Conservation (phyloP, 805 yeast species). For the Yamadazyma akitaensis region DNA sequence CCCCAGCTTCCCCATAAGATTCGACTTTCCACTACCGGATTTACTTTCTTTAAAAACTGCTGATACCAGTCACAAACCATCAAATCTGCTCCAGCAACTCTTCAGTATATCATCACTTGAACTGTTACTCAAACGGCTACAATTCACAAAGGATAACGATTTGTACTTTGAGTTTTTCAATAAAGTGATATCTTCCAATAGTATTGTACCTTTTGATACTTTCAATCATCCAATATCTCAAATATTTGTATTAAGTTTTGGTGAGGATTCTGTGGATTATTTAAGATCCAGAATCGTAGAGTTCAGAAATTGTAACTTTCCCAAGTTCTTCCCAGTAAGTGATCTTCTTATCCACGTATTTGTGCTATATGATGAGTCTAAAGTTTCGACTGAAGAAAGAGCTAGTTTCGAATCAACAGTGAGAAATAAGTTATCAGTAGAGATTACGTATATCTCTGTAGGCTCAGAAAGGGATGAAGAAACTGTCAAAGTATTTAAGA, state of each 20-base stretch:
- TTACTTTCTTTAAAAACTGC: constrained; percentile 29
- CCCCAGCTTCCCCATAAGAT: constrained; percentile 57
- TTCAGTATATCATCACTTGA: constrained; percentile 40
- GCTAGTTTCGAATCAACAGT: constrained; percentile 25
- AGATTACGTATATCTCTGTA: constrained; percentile 23
- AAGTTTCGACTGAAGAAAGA: constrained; percentile 35
- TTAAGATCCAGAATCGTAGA: constrained; percentile 56
- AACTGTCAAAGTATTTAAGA: constrained; percentile 9
- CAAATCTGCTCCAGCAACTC: constrained; percentile 22
- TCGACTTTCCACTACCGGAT: constrained; percentile 43
- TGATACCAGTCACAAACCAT: constrained; percentile 7
- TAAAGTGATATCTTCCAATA: constrained; percentile 55
- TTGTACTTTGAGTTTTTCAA: constrained; percentile 58
- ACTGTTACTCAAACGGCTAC: constrained; percentile 20
- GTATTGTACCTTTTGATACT: constrained; percentile 74
- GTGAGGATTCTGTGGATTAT: constrained; percentile 48
- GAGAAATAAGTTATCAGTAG: constrained; percentile 22
- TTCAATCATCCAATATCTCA: constrained; percentile 84
- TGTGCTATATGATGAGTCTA: constrained; percentile 26
- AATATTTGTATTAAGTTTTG: constrained; percentile 57
- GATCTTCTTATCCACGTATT: constrained; percentile 50
- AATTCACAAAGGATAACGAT: constrained; percentile 19
- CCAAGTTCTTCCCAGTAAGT: constrained; percentile 63
- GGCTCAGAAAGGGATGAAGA: constrained; percentile 7
- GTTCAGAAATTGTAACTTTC: constrained; percentile 49